phyloP scores from a whole-genome alignment of 2,329 filamentous ascomycete species.

The Hymenoscyphus fraxineus region DNA sequence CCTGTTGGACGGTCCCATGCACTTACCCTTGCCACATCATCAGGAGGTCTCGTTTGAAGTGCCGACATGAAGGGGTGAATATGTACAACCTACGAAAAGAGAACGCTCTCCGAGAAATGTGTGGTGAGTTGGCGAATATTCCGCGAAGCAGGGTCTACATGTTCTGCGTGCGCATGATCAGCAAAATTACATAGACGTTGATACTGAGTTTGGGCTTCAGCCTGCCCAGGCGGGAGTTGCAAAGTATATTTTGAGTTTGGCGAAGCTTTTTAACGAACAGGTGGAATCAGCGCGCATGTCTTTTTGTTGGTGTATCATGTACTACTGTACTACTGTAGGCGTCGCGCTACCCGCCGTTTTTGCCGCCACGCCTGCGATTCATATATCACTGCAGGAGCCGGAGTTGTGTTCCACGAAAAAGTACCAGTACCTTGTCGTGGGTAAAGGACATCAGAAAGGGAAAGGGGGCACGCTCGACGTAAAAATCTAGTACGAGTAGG shows the following conservation, averaged over 20 bases:
- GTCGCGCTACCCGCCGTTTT: no score
- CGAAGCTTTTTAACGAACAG: background rate
- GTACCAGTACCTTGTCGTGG: background rate
- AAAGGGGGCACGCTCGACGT: background rate
- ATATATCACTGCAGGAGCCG: no score
- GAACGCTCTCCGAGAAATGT: background rate
- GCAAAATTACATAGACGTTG: background rate
- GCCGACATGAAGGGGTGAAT: background rate
- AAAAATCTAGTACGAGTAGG: no score
- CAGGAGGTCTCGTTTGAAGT: background rate
- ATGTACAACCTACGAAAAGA: background rate
- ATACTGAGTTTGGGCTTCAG: background rate
- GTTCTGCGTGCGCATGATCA: background rate
- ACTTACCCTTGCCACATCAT: background rate
- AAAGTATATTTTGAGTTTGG: background rate
- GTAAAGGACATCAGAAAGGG: background rate
- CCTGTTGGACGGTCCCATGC: no score
- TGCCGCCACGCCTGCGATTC: no score
- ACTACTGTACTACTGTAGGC: no score
- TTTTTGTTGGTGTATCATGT: background rate
- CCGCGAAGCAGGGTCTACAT: background rate
- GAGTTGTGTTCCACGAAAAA: background rate
- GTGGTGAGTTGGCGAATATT: background rate
- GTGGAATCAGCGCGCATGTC: background rate
- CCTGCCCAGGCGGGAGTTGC: background rate